Base-by-base conservation (phyloP, 208 protist species). In the Wallacemonas sp. region DNA sequence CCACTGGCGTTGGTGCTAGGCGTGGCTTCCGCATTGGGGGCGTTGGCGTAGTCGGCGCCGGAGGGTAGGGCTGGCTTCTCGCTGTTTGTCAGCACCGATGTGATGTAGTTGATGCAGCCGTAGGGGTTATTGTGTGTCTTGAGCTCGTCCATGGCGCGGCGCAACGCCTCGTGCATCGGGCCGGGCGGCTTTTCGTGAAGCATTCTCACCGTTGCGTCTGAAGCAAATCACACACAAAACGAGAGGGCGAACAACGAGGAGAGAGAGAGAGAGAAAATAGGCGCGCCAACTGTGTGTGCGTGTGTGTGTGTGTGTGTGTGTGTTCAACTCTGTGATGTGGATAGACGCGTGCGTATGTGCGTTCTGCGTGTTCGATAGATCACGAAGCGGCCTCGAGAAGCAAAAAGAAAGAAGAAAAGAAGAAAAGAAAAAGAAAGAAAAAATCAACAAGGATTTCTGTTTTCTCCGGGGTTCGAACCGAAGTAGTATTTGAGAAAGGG, bases 91-190 rank as follows among this genome's bases (percentile, higher is more conserved):
- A 87, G 33, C 45, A 46, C 42, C 2, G 57, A 36, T 11, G 79
- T 87, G 38, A 89, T 49, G 45, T 85, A 71, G 36, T 69, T 79
- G 46, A 94, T 80, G 59, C 74, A 67, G 25, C 44, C 73, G 49
- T 90, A 71, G 12, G 78, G 70, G 64, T 94, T 94, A 65, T 80
- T 81, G 72, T 82, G 70, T 20, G 76, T 28, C 16, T 79, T 75
- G 33, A 94, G 46, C 39, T 92, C 80, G 14, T 94, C 85, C 39
- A 86, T 64, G 14, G 77, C 81, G n/a, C 78, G 82, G 8, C 83
- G 79, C 31, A 94, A 76, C 32, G 72, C 68, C 36, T 92, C 85
- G 61, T 90, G 88, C 82, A 94, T 91, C 25, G 63, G 70, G 38
- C 78, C 81, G 0, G 70, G 50, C 7, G 88, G 76, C 50, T 84